Evolutionary conservation across 2,329 filamentous ascomycete genomes (phyloP), one percentile per base, ranked within the genome.

Genomic region (Fusarium subtropicale): DNA sequence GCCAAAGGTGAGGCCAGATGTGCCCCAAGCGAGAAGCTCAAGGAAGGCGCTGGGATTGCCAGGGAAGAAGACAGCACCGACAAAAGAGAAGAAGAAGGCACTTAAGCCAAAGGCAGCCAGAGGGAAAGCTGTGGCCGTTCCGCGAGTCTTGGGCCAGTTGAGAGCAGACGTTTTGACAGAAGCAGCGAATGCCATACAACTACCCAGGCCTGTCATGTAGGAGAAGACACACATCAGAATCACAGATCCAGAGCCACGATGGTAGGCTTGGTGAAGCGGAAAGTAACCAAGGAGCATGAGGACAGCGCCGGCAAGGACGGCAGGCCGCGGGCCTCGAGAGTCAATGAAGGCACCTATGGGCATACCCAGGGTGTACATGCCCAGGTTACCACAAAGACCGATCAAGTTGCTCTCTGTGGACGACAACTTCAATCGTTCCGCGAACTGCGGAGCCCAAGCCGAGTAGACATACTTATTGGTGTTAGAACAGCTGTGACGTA

Each of bases 381-480:
- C 95, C 76, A 98, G 81, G 76, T 95, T 95, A n/a, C 90, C 92
- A 47, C 88, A 87, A n/a, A 92, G 85, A 44, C 92, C 94, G 76
- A 99, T 94, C 71, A 98, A 81, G 80, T 99, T 98, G 80, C 89
- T 94, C 79, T 97, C 87, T 4, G 95, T 98, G n/a, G 96, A 91
- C 16, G 94, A 94, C 65, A 98, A 88, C 77, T 91, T 90, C 74
- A 99, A 85, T 73, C 88, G 90, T 75, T 97, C 90, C 51, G 94
- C 94, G 77, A 97, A 97, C 81, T 97, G 94, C 22, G 96, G 96
- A 16, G 93, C 94, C 94, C 96, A 99, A 80, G 95, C 95, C 57
- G 94, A 97, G 81, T 97, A 99, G 77, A 94, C 95, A 88, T 99
- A 98, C 93, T 97, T 76, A 51, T 51, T 33, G 47, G 54, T 48